These are phyloP conservation scores for Fulvia fulva DNA, from an alignment of 2,329 filamentous ascomycete genomes.

Conservation along the genomic window DNA sequence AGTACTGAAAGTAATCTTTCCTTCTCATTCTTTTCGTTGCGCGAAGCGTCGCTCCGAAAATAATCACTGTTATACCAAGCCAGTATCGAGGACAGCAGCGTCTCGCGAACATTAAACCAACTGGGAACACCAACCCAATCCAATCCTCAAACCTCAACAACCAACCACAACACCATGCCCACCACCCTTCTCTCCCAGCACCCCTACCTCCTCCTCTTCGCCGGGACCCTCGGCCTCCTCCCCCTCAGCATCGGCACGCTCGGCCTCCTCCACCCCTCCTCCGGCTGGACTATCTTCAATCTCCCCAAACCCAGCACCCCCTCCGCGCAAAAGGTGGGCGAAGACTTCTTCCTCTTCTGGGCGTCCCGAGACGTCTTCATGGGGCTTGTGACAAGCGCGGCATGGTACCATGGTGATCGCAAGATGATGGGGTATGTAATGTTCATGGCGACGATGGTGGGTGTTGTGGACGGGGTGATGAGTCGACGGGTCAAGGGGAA, in stretches of 20 bases:
- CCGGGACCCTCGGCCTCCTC: slow-evolving; percentile 1
- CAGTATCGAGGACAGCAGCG: too few relatives aligned
- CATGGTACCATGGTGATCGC: neutral
- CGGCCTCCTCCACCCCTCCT: neutral
- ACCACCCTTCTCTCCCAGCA: neutral
- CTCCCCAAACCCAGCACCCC: neutral
- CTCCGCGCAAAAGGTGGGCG: neutral
- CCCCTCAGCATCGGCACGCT: neutral
- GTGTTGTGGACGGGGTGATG: neutral
- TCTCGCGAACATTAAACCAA: too few relatives aligned
- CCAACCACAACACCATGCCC: neutral
- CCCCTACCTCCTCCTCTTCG: neutral
- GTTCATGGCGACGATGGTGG: neutral
- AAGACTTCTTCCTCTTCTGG: neutral
- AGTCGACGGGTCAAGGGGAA: neutral
- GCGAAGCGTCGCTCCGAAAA: too few relatives aligned
- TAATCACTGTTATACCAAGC: too few relatives aligned
- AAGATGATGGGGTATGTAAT: neutral
- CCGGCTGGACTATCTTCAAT: neutral
- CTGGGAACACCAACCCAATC: too few relatives aligned
- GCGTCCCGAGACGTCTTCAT: slow-evolving; percentile 4
- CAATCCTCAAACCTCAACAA: too few relatives aligned
- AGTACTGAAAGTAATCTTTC: neutral
- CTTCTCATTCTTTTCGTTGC: too few relatives aligned
- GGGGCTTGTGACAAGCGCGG: neutral